A percentile compares a stretch with the other conserved stretches of the same genome.
Conservation (phyloP, 805 yeast genomes). For the Candida dajiaensis region DNA sequence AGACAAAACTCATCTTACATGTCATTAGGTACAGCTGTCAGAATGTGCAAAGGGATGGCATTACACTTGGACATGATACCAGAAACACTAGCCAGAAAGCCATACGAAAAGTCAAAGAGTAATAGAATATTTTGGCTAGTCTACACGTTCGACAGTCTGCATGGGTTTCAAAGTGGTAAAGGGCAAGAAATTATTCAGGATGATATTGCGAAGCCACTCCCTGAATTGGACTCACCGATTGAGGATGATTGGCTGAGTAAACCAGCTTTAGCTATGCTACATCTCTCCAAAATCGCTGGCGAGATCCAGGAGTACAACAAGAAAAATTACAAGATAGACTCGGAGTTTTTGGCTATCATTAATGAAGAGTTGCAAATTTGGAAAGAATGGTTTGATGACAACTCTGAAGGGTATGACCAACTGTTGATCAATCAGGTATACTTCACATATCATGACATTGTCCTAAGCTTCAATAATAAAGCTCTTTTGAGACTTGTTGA, state of each 20-base stretch:
- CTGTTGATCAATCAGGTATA: conserved; percentile 15
- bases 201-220: conserved; percentile 29
- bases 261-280: conserved; percentile 41
- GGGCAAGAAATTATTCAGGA: conserved; percentile 30
- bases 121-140: conserved; percentile 50
- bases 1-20: conserved; percentile 39
- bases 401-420: conserved; percentile 13
- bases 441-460: conserved; percentile 18
- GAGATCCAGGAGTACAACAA: conserved; percentile 26
- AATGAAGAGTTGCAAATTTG: conserved; percentile 14
- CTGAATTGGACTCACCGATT: conserved; percentile 18
- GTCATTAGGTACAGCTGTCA: conserved; percentile 37
- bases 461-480: conserved; percentile 14
- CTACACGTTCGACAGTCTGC: conserved; percentile 46
- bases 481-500: conserved; percentile 14
- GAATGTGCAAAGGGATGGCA: conserved; percentile 40
- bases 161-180: conserved; percentile 49
- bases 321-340: conserved; percentile 8
- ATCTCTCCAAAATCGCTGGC: conserved; percentile 35
- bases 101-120: conserved; percentile 39
- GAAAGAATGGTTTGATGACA: conserved; percentile 13
- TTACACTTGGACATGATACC: conserved; percentile 29
- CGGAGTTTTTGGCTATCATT: conserved; percentile 16
- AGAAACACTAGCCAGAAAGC: conserved; percentile 12
- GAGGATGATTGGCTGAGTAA: conserved; percentile 39